Evolutionary conservation across 2,329 filamentous ascomycete genomes (phyloP), one percentile per base, ranked within the genome.

Genomic region (Trichoderma breve): DNA sequence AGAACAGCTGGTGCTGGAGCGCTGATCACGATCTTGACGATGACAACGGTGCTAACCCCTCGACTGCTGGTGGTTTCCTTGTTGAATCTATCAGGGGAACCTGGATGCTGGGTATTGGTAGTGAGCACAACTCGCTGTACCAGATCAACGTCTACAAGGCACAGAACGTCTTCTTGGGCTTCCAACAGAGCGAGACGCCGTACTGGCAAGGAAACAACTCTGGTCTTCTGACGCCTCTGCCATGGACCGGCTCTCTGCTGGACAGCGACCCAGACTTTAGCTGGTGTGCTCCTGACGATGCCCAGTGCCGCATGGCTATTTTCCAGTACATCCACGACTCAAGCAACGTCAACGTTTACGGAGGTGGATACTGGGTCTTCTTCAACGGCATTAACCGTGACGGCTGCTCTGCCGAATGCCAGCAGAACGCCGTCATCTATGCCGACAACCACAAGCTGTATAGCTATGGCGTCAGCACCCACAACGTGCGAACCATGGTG

Each of bases 41-140:
- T n/a, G 65, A 73, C n/a, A 75, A 74, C 64, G 73, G 74, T 53
- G 82, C 81, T 66, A 82, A 80, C 61, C 85, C 85, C 39, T 84
- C 82, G 60, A 81, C 82, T 47, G 86, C 83, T 14, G 83, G 86
- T 30, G 84, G 85, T 43, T 76, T 84, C 3, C 78, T 86, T 4
- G 78, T 85, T 51, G 83, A 86, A 74, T 82, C 82, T 30, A 81
- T 81, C 18, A 77, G 79, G 5, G 83, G 84, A 5, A 85, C 83
- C 36, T 89, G 86, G 87, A 78, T 89, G 62, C 80, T 85, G 62
- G 86, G 85, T 32, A 86, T 85, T 3, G 83, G 83, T 1, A 84
- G 83, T 30, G 87, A 89, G 77, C 87, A 89, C 77, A 79, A 78
- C 61, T 81, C 82, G 6, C 77, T 89, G 39, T 89, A 89, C 77